Percentiles rank a stretch among this genome's conserved stretches.
Evolutionary conservation across 257 asterid genomes (phyloP).

Genomic region (Cynanchum wilfordii): DNA sequence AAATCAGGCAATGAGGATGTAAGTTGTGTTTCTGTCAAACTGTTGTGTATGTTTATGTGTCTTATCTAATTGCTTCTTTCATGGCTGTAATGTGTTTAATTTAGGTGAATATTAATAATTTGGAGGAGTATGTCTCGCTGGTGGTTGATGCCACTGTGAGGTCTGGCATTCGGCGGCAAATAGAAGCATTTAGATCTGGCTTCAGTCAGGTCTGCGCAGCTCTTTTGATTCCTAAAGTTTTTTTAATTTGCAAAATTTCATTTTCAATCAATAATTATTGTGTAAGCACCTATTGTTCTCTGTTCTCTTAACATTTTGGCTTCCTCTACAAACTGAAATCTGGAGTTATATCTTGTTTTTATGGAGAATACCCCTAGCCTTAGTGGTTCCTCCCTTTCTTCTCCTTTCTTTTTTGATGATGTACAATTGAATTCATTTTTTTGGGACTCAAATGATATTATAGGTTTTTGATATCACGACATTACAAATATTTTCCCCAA

Average conservation of each 20-base stretch:
- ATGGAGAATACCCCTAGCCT: not conserved
- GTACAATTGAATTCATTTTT: not conserved
- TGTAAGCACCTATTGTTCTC: not conserved
- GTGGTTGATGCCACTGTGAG: constrained; percentile 89
- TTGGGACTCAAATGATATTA: constrained; percentile 6
- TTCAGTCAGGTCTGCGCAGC: constrained; percentile 63
- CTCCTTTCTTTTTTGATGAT: not conserved
- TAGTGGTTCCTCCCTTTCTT: not conserved
- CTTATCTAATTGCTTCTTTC: not conserved
- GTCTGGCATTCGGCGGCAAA: constrained; percentile 70
- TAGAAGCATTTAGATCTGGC: constrained; percentile 95
- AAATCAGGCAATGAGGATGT: constrained; percentile 68
- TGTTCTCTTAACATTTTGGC: not conserved
- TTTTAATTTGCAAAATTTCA: not conserved
- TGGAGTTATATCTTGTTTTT: not conserved
- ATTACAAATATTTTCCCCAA: constrained; percentile 85
- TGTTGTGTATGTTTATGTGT: constrained; percentile 7
- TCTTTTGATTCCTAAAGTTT: not conserved
- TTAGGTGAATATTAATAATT: constrained; percentile 69
- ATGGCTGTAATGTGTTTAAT: constrained; percentile 2
- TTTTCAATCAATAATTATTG: not conserved
- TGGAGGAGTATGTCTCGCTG: constrained; percentile 78
- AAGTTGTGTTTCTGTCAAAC: constrained; percentile 10
- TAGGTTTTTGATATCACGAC: constrained; percentile 85
- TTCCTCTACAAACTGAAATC: not conserved